Percentiles rank a stretch among this genome's conserved stretches.
phyloP scores from a whole-genome alignment of 106 monocot species.

The Acorus gramineus region DNA sequence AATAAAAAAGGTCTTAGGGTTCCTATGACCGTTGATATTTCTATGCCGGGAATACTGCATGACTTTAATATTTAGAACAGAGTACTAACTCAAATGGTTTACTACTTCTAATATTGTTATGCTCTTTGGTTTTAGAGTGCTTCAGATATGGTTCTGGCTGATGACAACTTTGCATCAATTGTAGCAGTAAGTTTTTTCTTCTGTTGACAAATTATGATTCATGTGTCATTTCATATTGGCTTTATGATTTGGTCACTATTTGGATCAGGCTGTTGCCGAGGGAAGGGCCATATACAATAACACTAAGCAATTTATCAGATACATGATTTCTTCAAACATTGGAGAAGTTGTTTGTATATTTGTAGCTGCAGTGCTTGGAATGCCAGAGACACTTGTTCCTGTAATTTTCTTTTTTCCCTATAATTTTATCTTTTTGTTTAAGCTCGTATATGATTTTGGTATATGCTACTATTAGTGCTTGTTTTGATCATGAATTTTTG shows the following conservation, averaged over 20 bases:
- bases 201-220: background rate
- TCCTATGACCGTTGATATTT: no score
- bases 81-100: no score
- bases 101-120: background rate
- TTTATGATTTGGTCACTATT: slow-evolving; percentile 3
- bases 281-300: slow-evolving; percentile 99
- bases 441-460: background rate
- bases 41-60: no score
- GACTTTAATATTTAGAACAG: no score
- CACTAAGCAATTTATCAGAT: slow-evolving; percentile 97
- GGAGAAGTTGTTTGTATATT: slow-evolving; percentile 99
- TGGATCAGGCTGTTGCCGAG: slow-evolving; percentile 86
- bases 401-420: slow-evolving; percentile 27
- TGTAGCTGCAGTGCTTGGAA: slow-evolving; percentile 96
- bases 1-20: no score
- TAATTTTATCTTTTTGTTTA: background rate
- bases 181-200: slow-evolving; percentile 60
- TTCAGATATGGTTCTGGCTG: slow-evolving; percentile 98
- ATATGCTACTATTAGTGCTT: no score
- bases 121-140: slow-evolving; percentile 64
- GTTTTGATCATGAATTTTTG: no score
- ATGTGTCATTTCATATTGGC: background rate
- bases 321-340: slow-evolving; percentile 99
- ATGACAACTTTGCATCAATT: slow-evolving; percentile 99
- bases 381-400: slow-evolving; percentile 95